Conservation (phyloP, 2,329 filamentous ascomycete genomes). For the Endoconidiophora polonica region DNA sequence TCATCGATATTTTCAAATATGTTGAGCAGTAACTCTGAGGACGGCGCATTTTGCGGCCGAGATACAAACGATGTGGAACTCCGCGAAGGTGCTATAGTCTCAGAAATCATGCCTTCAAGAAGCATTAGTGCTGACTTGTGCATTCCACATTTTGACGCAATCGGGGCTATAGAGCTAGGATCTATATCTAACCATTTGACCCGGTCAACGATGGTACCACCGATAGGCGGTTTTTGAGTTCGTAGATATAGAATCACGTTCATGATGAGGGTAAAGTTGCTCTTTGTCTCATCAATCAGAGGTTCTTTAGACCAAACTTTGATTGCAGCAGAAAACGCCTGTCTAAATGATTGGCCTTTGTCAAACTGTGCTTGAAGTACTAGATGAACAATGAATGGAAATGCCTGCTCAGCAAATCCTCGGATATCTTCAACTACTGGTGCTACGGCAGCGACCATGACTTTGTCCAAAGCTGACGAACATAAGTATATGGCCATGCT, state of each 20-base stretch:
- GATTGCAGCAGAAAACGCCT: slow-evolving; percentile 47
- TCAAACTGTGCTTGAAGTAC: slow-evolving; percentile 55
- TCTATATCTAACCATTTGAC: slow-evolving; percentile 76
- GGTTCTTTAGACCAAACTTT: slow-evolving; percentile 51
- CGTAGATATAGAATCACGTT: slow-evolving; percentile 77
- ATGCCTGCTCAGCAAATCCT: slow-evolving; percentile 53
- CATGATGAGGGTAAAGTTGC: slow-evolving; percentile 70
- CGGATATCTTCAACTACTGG: slow-evolving; percentile 49
- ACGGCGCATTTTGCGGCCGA: slow-evolving; percentile 21
- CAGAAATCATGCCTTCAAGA: slow-evolving; percentile 43
- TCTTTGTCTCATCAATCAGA: slow-evolving; percentile 57
- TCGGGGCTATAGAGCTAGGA: slow-evolving; percentile 48
- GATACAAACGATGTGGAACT: slow-evolving; percentile 51
- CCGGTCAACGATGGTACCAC: slow-evolving; percentile 64
- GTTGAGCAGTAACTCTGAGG: slow-evolving; percentile 47
- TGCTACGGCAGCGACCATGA: slow-evolving; percentile 51
- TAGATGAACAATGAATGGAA: slow-evolving; percentile 76
- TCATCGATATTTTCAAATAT: slow-evolving; percentile 93
- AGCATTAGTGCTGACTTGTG: slow-evolving; percentile 75
- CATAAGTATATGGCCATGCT: slow-evolving; percentile 28
- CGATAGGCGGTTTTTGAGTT: slow-evolving; percentile 57
- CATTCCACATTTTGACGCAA: slow-evolving; percentile 66
- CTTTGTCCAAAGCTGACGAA: slow-evolving; percentile 16
- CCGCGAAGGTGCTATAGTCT: slow-evolving; percentile 20
- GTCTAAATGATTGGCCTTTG: slow-evolving; percentile 40